These are phyloP conservation scores for Rhizopus arrhizus DNA, from an alignment of 371 early-diverging fungal species.

Conservation along the genomic window DNA sequence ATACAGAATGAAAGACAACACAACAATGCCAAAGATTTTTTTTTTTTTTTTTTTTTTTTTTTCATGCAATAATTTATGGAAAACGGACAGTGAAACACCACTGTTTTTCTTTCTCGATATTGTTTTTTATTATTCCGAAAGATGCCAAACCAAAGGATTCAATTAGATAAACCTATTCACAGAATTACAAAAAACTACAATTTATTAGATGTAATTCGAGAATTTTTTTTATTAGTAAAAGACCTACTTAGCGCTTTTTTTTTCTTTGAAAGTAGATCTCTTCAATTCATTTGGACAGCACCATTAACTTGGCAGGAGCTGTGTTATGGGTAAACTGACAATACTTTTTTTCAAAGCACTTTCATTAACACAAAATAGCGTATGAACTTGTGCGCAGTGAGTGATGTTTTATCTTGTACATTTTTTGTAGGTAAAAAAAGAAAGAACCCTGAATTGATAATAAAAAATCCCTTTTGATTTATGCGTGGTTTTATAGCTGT, in stretches of 20 bases:
- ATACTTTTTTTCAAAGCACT: not conserved
- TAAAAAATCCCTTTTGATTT: not conserved
- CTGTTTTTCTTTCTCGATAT: not conserved
- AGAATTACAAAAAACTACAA: slow-evolving; percentile 26
- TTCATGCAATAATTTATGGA: no score
- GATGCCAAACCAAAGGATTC: not conserved
- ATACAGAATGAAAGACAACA: no score
- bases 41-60: no score
- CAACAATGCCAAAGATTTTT: no score
- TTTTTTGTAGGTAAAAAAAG: slow-evolving; percentile 42
- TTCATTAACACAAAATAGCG: slow-evolving; percentile 24
- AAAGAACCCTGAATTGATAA: not conserved
- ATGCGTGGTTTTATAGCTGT: slow-evolving; percentile 21
- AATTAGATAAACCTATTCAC: slow-evolving; percentile 27
- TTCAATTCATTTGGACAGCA: slow-evolving; percentile 17
- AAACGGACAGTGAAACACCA: not conserved
- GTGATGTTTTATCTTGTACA: slow-evolving; percentile 38
- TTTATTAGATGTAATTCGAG: slow-evolving; percentile 21
- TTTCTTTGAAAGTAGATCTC: slow-evolving; percentile 11
- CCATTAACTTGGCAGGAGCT: slow-evolving; percentile 16
- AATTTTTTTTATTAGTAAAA: no score
- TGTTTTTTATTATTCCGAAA: not conserved
- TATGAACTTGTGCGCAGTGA: slow-evolving; percentile 50
- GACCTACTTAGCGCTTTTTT: not conserved
- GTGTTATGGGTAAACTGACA: slow-evolving; percentile 23